Evolutionary conservation across 1,139 yeast genomes (phyloP), one percentile per base, ranked within the genome.

Genomic region (Saccharomycopsis crataegensis): DNA sequence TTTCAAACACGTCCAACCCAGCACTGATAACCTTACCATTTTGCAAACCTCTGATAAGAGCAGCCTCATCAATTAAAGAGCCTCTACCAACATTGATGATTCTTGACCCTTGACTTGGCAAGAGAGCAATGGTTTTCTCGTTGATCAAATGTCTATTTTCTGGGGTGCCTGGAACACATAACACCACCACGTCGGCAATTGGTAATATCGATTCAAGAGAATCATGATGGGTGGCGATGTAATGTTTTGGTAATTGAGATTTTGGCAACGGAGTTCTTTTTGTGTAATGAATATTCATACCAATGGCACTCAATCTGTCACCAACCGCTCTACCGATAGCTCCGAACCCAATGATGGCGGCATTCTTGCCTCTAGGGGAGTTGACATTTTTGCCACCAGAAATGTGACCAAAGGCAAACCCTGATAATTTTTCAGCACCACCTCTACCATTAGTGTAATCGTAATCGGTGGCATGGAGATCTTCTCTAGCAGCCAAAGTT

Each of bases 41-140:
- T 59, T 82, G 75, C 57, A 90, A 72, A 0, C 89, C 96, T 11
- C 48, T 37, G 1, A 87, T 78, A 50, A 90, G 71, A 1, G 84
- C 95, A 22, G 75, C 73, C 62, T 87, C 95, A 62, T 89, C 85
- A 56, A 90, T 74, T 36, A 88, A 79, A 5, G 76, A 66, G 0
- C 96, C 96, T 60, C 96, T 76, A 1, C 95, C 96, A 40, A 86
- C 82, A 65, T 89, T 89, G 55, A 89, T 83, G 40, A 89, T 71
- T 59, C 88, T 73, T 16, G 83, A 75, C 1, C 83, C 83, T 38
- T 70, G 67, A 31, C 67, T 66, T 59, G 85, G 78, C 47, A 74
- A 67, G 56, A 65, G 60, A 9, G 69, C 66, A 16, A 87, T 72
- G 1, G 82, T 64, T 0, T 72, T 62, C 33, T 64, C 67, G 62